These are phyloP conservation scores for Dactylellina cionopaga DNA, from an alignment of 2,329 filamentous ascomycete species.

Conservation along the genomic window DNA sequence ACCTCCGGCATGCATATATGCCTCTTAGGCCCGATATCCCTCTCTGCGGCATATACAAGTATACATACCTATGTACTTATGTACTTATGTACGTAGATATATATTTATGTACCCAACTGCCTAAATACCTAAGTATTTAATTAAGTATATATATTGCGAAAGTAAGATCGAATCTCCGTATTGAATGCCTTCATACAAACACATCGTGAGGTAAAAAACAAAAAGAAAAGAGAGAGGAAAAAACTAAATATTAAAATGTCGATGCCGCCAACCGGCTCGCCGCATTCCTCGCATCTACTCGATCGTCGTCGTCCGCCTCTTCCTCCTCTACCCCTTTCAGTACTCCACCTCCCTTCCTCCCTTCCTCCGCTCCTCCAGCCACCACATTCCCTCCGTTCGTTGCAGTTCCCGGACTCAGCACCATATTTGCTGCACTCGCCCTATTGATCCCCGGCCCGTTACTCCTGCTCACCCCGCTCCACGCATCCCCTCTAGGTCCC, in stretches of 20 bases:
- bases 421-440: conserved; percentile 62
- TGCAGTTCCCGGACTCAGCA: conserved; percentile 60
- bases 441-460: conserved; percentile 71
- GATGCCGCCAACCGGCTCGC: conserved; percentile 92
- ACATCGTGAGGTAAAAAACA: not conserved
- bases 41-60: not conserved
- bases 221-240: not conserved
- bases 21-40: too few relatives aligned
- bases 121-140: too few relatives aligned
- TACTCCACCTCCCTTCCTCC: conserved; percentile 19
- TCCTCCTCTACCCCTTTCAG: conserved; percentile 71
- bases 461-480: conserved; percentile 88
- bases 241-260: conserved; percentile 73
- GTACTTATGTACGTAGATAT: too few relatives aligned
- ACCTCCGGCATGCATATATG: too few relatives aligned
- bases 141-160: not conserved
- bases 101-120: too few relatives aligned
- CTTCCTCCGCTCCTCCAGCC: conserved; percentile 63
- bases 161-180: not conserved
- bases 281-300: conserved; percentile 93
- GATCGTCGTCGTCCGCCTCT: conserved; percentile 87
- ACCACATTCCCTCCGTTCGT: conserved; percentile 63
- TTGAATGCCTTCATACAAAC: too few relatives aligned
- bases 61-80: not conserved
- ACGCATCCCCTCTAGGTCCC: conserved; percentile 96